Conservation (phyloP, 2,329 filamentous ascomycete species). For the Tolypocladium endophyticum region DNA sequence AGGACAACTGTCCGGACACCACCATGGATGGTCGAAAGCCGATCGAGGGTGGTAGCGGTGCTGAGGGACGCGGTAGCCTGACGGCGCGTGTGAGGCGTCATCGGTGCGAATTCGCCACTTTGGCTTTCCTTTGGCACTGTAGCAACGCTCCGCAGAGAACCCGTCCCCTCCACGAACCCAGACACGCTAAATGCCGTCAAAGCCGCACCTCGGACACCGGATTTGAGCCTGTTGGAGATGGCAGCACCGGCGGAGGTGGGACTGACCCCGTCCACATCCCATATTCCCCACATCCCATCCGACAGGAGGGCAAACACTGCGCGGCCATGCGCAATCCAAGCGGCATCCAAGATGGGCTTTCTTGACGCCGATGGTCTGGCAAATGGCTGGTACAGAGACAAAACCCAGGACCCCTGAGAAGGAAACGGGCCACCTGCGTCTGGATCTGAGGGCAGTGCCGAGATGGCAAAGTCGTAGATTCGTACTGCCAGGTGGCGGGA, state of each 20-base stretch:
- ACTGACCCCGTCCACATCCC: conserved; percentile 52
- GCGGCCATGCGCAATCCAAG: conserved; percentile 50
- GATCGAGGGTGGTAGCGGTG: conserved; percentile 34
- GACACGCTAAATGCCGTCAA: conserved; percentile 46
- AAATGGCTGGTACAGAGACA: conserved; percentile 51
- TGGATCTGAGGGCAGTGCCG: conserved; percentile 42
- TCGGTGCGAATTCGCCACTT: conserved; percentile 46
- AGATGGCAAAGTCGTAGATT: conserved; percentile 49
- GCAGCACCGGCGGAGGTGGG: conserved; percentile 30
- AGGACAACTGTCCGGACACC: conserved; percentile 40
- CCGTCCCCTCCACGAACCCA: conserved; percentile 51
- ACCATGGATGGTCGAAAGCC: conserved; percentile 39
- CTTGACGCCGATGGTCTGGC: conserved; percentile 36
- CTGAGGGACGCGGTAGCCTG: conserved; percentile 37
- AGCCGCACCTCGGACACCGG: conserved; percentile 46
- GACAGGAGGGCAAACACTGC: conserved; percentile 48
- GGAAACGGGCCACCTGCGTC: conserved; percentile 40
- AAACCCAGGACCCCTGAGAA: conserved; percentile 51
- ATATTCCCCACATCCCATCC: conserved; percentile 58
- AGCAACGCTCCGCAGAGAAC: conserved; percentile 35
- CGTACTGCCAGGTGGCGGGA: conserved; percentile 45
- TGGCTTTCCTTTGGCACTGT: conserved; percentile 24
- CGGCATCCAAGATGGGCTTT: conserved; percentile 51
- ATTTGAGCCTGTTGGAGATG: conserved; percentile 38
- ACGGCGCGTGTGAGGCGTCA: conserved; percentile 52